These are phyloP conservation scores for Botryosphaeria agaves DNA, from an alignment of 2,329 filamentous ascomycete species.

Conservation along the genomic window DNA sequence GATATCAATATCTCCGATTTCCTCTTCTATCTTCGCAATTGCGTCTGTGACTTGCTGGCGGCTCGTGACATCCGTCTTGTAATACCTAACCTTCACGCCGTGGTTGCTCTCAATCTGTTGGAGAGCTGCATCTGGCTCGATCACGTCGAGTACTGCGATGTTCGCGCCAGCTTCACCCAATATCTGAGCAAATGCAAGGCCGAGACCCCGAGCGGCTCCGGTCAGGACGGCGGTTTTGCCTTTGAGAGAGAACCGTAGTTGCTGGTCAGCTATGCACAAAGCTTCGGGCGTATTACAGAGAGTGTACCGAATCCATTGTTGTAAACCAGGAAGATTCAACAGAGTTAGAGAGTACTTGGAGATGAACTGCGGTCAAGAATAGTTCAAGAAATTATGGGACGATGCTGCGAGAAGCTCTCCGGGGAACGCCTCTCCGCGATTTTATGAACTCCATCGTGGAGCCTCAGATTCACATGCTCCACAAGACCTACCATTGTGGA, in stretches of 20 bases:
- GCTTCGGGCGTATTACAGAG: background rate
- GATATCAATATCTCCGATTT: conserved; percentile 4
- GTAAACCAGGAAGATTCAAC: background rate
- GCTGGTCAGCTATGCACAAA: conserved; percentile 7
- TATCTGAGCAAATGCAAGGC: conserved; percentile 44
- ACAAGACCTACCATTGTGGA: too few species aligned
- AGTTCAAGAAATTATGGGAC: too few species aligned
- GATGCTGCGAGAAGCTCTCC: too few species aligned
- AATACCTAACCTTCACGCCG: conserved; percentile 3
- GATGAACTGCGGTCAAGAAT: too few species aligned
- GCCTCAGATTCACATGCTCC: too few species aligned
- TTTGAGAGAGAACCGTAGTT: conserved; percentile 41
- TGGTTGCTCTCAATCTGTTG: background rate
- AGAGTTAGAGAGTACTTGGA: too few species aligned
- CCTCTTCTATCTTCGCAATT: conserved; percentile 2
- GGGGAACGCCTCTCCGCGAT: too few species aligned
- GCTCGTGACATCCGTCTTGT: conserved; percentile 4
- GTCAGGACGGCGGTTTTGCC: conserved; percentile 54
- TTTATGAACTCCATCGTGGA: too few species aligned
- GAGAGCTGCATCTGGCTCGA: conserved; percentile 3
- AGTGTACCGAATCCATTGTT: background rate
- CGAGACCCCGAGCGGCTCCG: conserved; percentile 54
- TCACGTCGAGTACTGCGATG: conserved; percentile 57
- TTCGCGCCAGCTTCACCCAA: conserved; percentile 55
- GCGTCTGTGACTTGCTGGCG: conserved; percentile 2